These are phyloP conservation scores for Ophiostoma sp. DNA, from an alignment of 2,329 filamentous ascomycete genomes.

Conservation along the genomic window DNA sequence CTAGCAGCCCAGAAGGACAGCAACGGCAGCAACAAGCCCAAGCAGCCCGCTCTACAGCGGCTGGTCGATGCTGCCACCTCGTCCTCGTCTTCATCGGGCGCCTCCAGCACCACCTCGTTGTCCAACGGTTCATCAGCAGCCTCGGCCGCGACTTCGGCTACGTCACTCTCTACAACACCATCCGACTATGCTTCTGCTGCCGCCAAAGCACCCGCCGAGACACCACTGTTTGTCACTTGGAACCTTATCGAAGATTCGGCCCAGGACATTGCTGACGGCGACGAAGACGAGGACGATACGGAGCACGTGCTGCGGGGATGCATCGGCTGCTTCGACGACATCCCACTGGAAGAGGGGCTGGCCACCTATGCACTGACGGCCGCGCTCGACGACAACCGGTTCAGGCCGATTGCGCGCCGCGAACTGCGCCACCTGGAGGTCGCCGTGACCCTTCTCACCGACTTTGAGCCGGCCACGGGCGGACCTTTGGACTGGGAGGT, in stretches of 20 bases:
- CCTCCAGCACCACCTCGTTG: not conserved
- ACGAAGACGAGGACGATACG: slow-evolving; percentile 52
- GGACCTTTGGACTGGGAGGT: slow-evolving; percentile 82
- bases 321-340: slow-evolving; percentile 88
- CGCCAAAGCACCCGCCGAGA: slow-evolving; percentile 43
- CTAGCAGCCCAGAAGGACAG: slow-evolving; percentile 33
- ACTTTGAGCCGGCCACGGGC: slow-evolving; percentile 71
- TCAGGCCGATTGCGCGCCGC: slow-evolving; percentile 53
- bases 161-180: not conserved
- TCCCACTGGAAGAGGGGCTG: slow-evolving; percentile 71
- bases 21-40: slow-evolving; percentile 31
- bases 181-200: not conserved
- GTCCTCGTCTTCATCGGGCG: slow-evolving; percentile 26
- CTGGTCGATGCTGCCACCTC: slow-evolving; percentile 35
- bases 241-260: slow-evolving; percentile 59
- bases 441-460: slow-evolving; percentile 77
- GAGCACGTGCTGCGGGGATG: slow-evolving; percentile 77
- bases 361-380: slow-evolving; percentile 81
- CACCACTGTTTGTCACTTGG: slow-evolving; percentile 93
- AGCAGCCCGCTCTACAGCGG: slow-evolving; percentile 47
- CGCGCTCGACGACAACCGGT: slow-evolving; percentile 64
- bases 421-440: slow-evolving; percentile 63
- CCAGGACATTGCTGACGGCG: slow-evolving; percentile 11
- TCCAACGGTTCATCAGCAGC: slow-evolving; percentile 27
- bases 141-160: slow-evolving; percentile 1